Conservation (phyloP, 495 filamentous ascomycete genomes). For the Penicillium pulvis region DNA sequence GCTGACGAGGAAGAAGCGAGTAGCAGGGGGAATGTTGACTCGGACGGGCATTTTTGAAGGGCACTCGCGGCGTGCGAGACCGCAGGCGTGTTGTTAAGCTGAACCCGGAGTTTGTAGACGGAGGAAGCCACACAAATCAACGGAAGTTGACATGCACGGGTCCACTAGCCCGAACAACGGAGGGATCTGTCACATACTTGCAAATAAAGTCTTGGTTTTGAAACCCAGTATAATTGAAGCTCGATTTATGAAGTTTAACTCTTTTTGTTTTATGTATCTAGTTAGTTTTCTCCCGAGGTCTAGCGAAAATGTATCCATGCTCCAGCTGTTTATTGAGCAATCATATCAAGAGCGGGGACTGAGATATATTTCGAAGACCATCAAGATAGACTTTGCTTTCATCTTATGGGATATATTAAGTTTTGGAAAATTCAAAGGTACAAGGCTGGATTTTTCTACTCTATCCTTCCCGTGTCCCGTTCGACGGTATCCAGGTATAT, state of each 20-base stretch:
- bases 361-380: too few species aligned
- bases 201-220: not conserved
- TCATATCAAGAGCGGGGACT: too few species aligned
- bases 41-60: constrained; percentile 67
- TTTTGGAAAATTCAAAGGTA: too few species aligned
- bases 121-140: constrained; percentile 5
- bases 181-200: not conserved
- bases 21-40: constrained; percentile 91
- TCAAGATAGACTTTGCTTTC: too few species aligned
- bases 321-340: too few species aligned
- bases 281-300: too few species aligned
- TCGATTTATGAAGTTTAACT: not conserved
- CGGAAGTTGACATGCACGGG: not conserved
- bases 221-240: not conserved
- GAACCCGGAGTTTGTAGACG: constrained; percentile 7
- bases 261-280: too few species aligned
- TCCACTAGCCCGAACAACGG: constrained; percentile 1
- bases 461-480: too few species aligned
- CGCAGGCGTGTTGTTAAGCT: constrained; percentile 22
- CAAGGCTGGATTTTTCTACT: too few species aligned
- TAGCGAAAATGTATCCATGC: too few species aligned
- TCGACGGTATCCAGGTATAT: too few species aligned
- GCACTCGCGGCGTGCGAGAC: constrained; percentile 37
- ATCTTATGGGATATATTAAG: too few species aligned
- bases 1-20: constrained; percentile 74